These are phyloP conservation scores for Arxiozyma slooffiae DNA, from an alignment of 1,139 yeast genomes.

Conservation along the genomic window DNA sequence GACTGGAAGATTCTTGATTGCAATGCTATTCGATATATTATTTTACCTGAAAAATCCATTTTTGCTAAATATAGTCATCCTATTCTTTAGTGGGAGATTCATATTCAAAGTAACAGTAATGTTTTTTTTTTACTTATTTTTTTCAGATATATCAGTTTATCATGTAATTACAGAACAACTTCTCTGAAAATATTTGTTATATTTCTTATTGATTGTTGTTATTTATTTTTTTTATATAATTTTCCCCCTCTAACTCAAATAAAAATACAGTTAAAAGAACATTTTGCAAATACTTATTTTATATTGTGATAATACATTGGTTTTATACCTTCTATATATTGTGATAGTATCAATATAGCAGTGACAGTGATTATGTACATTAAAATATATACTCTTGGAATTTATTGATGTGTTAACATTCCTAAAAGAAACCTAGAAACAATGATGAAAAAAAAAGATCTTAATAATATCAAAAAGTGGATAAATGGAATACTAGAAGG, in stretches of 20 bases:
- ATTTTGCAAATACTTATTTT: no score
- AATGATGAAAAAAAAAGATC: not conserved
- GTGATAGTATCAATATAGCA: not conserved
- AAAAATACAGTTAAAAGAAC: no score
- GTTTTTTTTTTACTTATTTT: not conserved
- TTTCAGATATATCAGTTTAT: not conserved
- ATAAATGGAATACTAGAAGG: no score
- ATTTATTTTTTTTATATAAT: no score
- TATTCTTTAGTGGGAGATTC: not conserved
- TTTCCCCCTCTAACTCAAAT: not conserved
- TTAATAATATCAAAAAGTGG: not conserved
- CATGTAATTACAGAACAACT: not conserved
- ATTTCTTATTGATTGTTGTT: not conserved
- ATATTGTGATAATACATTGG: not conserved
- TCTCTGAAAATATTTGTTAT: not conserved
- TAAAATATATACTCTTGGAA: no score
- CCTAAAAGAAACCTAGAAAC: not conserved
- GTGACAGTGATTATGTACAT: not conserved
- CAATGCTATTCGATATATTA: constrained; percentile 63
- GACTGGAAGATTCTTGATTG: constrained; percentile 39
- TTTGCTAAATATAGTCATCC: constrained; percentile 64
- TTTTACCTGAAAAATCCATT: constrained; percentile 66
- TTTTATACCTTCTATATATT: not conserved
- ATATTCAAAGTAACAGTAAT: not conserved
- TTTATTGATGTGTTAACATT: not conserved